Base-by-base conservation (phyloP, 1,139 yeast genomes). In the Nakaseomyces sp. region DNA sequence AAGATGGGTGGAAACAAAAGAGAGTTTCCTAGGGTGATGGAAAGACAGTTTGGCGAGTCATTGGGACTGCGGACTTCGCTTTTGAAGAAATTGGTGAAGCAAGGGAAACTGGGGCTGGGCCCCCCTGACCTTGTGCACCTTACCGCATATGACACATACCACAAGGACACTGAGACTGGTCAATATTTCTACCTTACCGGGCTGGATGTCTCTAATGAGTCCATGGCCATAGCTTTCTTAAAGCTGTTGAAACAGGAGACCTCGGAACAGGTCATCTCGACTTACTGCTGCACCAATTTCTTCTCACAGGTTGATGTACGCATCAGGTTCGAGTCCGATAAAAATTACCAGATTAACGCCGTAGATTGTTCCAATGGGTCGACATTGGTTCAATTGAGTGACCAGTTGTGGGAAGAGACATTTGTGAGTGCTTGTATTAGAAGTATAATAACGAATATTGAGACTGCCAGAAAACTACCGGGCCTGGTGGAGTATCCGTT, bases 71-170 rank as follows among this genome's bases (percentile, higher is more conserved):
- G 64, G 38, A 50, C 52, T 6, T 41, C 48, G 9, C 40, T 55
- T 18, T 40, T 59, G 29, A 45, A 45, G 22, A 52, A 47, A n/a
- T 37, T 58, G 40, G 47, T 43, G 2, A 43, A 36, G 9, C 32
- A 41, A 18, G 61, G 50, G 24, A 51, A 47, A 18, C 45, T 64
- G 29, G 58, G 61, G 3, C 43, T 91, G 43, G 98, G 98, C 0
- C 95, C 96, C 0, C 89, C 96, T 5, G 97, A 91, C 67, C 70
- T 91, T 51, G 84, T 94, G 42, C 94, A 85, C 58, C 58, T 79
- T 20, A 68, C 81, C 26, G 72, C 70, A 44, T 67, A 64, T 48
- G 69, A 69, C 45, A 65, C 58, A 40, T 58, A 64, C 12, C 52
- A 59, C 6, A 64, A 64, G 32, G 64, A 65, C 32, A 37, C 63